phyloP scores from a whole-genome alignment of 768 basidiomycete species.

The Leccinum uliginosum region DNA sequence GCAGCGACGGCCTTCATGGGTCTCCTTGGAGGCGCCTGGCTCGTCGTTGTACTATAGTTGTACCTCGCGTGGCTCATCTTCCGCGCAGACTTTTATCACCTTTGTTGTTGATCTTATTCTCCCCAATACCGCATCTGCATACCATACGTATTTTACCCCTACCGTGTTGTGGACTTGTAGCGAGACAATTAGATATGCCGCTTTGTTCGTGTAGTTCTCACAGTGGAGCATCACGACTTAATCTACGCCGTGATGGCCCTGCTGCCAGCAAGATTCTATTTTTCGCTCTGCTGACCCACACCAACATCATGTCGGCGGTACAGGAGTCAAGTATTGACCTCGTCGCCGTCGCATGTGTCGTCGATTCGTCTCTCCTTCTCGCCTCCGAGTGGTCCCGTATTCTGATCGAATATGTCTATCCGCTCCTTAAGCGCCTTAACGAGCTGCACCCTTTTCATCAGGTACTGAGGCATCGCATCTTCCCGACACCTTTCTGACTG shows the following conservation, averaged over 20 bases:
- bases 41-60: constrained; percentile 19
- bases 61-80: not conserved
- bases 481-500: not conserved
- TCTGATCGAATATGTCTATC: constrained; percentile 44
- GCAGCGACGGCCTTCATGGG: constrained; percentile 21
- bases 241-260: not conserved
- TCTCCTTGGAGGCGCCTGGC: constrained; percentile 30
- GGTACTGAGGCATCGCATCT: constrained; percentile 25
- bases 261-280: not conserved
- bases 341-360: constrained; percentile 52
- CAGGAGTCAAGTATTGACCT: constrained; percentile 25
- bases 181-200: constrained; percentile 3
- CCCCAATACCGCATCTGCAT: constrained; percentile 15
- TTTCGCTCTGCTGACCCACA: not conserved
- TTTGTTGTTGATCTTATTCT: not conserved
- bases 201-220: constrained; percentile 4
- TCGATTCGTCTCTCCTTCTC: constrained; percentile 57
- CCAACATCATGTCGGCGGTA: constrained; percentile 21
- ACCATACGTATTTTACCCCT: constrained; percentile 12
- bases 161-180: constrained; percentile 7
- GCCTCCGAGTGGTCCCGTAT: constrained; percentile 49
- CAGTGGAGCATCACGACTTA: not conserved
- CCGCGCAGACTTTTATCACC: not conserved
- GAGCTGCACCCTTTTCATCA: constrained; percentile 39
- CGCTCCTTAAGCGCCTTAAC: constrained; percentile 47